Evolutionary conservation across 1,284 basidiomycete genomes (phyloP), one percentile per base, ranked within the genome.

Genomic region (Flammula alnicola): DNA sequence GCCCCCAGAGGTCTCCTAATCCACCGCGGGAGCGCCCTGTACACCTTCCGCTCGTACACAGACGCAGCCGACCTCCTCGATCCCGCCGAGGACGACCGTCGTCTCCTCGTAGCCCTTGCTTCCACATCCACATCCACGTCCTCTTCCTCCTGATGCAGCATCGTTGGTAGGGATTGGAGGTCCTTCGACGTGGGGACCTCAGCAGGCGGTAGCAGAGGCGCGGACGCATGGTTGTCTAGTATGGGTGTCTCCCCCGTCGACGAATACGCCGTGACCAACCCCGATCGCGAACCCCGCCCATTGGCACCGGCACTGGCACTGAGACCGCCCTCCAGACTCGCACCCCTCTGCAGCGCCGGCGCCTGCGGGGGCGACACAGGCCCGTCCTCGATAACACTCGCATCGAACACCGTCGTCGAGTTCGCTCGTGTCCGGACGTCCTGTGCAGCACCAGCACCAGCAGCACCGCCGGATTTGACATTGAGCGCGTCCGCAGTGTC

Each of bases 1-100:
- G 81, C 84, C 44, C 73, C 72, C 25, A 88, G 51, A 3, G 84
- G 85, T 20, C 54, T 63, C 43, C 67, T 62, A 36, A 74, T 20
- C 62, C 63, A 68, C 36, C 62, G 64, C 3, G 85, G 84, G 25
- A 83, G 54, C 49, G 66, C 49, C 29, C 66, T 58, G 56, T 72
- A 70, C 58, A 78, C 52, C 60, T 68, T 72, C 43, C 67, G 70
- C 52, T 78, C 77, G 56, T 73, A 74, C 6, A 76, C 65, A 25
- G 76, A 77, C 2, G 53, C 42, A 5, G 48, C 49, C 8, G 60
- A 53, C n/a, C n/a, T n/a, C n/a, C n/a, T n/a, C n/a, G n/a, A n/a
- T n/a, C n/a, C n/a, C n/a, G n/a, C n/a, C n/a, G n/a, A n/a, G n/a
- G n/a, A n/a, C 19, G 56, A 48, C 19, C 51, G 60, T 20, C 55